A percentile compares a stretch with the other conserved stretches of the same genome.
Evolutionary conservation across 1,284 basidiomycete species (phyloP).

Genomic region (Tilletia walkeri): DNA sequence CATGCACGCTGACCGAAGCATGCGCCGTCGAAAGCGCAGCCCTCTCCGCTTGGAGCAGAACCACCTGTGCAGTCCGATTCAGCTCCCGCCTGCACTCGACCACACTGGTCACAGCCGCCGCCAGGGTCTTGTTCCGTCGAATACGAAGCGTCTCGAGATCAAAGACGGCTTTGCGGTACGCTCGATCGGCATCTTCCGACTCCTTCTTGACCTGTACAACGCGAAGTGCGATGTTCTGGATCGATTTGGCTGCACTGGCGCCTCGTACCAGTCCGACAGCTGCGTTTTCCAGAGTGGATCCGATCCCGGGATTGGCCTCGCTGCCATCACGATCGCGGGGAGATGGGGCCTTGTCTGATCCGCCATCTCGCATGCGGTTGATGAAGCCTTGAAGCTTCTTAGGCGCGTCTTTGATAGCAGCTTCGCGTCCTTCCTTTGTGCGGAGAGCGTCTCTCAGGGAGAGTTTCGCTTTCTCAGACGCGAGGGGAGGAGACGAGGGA

Average conservation of each 20-base stretch:
- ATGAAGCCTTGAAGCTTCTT: conserved; percentile 51
- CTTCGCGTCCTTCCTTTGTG: conserved; percentile 48
- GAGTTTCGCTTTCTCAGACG: conserved; percentile 22
- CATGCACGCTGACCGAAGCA: conserved; percentile 37
- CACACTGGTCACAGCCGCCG: conserved; percentile 78
- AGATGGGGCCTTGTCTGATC: background rate
- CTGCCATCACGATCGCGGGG: background rate
- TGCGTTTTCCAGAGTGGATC: background rate
- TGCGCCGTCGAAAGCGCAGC: conserved; percentile 31
- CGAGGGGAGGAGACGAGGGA: background rate
- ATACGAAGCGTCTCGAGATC: conserved; percentile 84
- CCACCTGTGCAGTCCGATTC: conserved; percentile 62
- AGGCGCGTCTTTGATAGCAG: conserved; percentile 48
- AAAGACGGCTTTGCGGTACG: conserved; percentile 86
- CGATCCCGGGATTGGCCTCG: conserved; percentile 1
- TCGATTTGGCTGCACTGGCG: conserved; percentile 24
- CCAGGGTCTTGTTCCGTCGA: conserved; percentile 75
- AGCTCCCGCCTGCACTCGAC: conserved; percentile 76
- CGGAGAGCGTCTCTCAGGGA: conserved; percentile 40
- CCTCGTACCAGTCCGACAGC: conserved; percentile 14
- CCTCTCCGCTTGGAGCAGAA: conserved; percentile 39
- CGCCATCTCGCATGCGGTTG: conserved; percentile 47
- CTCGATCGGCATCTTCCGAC: conserved; percentile 67
- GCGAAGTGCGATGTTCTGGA: conserved; percentile 17
- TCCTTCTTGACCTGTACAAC: conserved; percentile 46